Base-by-base conservation (phyloP, 2,329 filamentous ascomycete genomes). In the Dothidotthia symphoricarpi region DNA sequence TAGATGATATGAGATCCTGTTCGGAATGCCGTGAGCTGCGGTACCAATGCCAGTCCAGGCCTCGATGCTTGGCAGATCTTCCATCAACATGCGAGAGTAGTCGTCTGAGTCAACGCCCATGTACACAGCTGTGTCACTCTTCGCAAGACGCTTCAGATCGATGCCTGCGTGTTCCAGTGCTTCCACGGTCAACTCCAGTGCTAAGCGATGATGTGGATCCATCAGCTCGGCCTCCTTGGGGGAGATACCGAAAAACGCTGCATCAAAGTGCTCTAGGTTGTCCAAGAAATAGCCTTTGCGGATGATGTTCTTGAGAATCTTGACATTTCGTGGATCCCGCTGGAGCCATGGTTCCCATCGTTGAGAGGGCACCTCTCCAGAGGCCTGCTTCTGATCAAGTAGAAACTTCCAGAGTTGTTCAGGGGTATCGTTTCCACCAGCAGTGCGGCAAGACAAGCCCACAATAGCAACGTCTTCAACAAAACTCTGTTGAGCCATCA, bases 11-110 rank as follows among this genome's bases (percentile, higher is more conserved):
- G 61, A 66, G 7, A 68, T 65, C 5, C 64, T 46, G 46, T 67
- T 64, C 8, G 65, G 57, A 6, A 71, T 49, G 4, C 66, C 65
- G 31, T 61, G 64, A 19, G 54, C 61, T 0, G 66, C 63, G 0
- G 66, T 71, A 0, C 69, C 69, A 28, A 69, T 68, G 2, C 65
- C 67, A 61, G 66, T 68, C 54, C 58, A 68, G 0, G 68, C 57
- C 14, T 67, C 63, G 12, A 70, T 55, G 12, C 59, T 55, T 0
- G 60, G 57, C 3, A 69, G 35, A 36, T 71, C 68, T 36, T 70
- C 66, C 41, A 44, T 44, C 19, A 44, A 24, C 41, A 58, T 31
- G 34, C 48, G 17, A 43, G 54, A 25, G 45, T 42, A 48, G 14
- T 51, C 44, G 26, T 52, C 47, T 1, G 55, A 55, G 19, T 58